Base-by-base conservation (phyloP, 192 early-diverging fungal genomes). In the Jimgerdemannia lactiflua region DNA sequence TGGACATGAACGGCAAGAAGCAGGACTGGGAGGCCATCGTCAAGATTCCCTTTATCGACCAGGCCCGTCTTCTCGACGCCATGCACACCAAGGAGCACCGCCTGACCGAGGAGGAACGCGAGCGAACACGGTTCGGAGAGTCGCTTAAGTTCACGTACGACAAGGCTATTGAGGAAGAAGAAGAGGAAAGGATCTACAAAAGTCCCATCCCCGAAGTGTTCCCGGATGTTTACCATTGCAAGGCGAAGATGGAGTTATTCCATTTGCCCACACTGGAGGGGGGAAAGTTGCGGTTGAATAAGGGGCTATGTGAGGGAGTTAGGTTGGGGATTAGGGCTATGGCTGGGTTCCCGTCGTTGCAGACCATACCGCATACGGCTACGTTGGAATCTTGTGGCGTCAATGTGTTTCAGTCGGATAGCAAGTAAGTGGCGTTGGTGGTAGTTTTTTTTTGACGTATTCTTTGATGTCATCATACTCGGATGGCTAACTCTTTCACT, bases 1-100 rank as follows among this genome's bases (percentile, higher is more conserved):
- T 94, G 14, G 98, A 99, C 76, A 86, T 98, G 87, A 99, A 99
- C 80, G 98, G 98, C 72, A 99, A 99, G 86, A 98, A 97, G 79
- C 92, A 94, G 83, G 91, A 92, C 4, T 99, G 97, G 97, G 97
- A 99, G 85, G 97, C 96, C 18, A 92, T 99, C n/a, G 96, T 98
- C n/a, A 89, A 95, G 67, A 93, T 99, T 68, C 94, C 97, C 11
- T 99, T 99, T 80, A 98, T 99, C 72, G 95, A 99, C 70, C 89
- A 96, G 75, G 81, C 90, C n/a, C 87, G 95, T 69, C 87, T 99
- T 44, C 80, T 95, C 69, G 76, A 85, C 10, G 97, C 95, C 0
- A 94, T 99, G 89, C 79, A 85, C 59, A 84, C 88, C 19, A 86
- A 87, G 29, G 91, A 95, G 64, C 82, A 82, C 70, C 79, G 76